These are phyloP conservation scores for Gynostemma pentaphyllum DNA, from an alignment of 306 rosid genomes.

Conservation along the genomic window DNA sequence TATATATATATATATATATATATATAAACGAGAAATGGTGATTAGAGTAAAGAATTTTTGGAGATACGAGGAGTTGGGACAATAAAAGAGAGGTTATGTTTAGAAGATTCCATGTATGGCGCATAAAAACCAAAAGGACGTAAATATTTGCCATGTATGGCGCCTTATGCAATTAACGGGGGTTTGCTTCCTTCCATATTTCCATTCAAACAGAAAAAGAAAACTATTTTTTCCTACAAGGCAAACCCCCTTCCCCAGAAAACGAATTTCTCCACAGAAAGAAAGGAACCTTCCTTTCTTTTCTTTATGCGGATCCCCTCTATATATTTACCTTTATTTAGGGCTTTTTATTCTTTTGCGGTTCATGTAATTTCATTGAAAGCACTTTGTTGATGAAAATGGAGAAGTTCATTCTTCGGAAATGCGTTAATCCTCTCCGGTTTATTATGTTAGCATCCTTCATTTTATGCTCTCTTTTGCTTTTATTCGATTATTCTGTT, in stretches of 20 bases:
- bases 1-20: no score
- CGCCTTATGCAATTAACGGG: no score
- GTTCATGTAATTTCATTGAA: not conserved
- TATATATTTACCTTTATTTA: not conserved
- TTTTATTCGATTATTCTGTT: slow-evolving; percentile 23
- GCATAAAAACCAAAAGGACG: no score
- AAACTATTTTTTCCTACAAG: no score
- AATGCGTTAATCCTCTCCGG: slow-evolving; percentile 23
- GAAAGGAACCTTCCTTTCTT: not conserved
- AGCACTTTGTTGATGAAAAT: slow-evolving; percentile 5
- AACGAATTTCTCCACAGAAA: not conserved
- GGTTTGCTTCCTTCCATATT: no score
- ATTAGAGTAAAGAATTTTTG: no score
- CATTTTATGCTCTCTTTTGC: slow-evolving; percentile 12
- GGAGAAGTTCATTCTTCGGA: slow-evolving; percentile 5
- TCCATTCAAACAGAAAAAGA: no score
- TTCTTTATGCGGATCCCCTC: not conserved
- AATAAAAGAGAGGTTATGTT: slow-evolving; percentile 3
- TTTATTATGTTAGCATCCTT: slow-evolving; percentile 24
- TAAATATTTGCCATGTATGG: no score
- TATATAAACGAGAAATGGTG: no score
- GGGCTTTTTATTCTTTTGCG: no score
- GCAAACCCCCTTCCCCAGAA: not conserved
- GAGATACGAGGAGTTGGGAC: no score
- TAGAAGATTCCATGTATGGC: slow-evolving; percentile 7